Evolutionary conservation across 2,329 filamentous ascomycete species (phyloP).

Genomic region (Aspergillus cejpii): DNA sequence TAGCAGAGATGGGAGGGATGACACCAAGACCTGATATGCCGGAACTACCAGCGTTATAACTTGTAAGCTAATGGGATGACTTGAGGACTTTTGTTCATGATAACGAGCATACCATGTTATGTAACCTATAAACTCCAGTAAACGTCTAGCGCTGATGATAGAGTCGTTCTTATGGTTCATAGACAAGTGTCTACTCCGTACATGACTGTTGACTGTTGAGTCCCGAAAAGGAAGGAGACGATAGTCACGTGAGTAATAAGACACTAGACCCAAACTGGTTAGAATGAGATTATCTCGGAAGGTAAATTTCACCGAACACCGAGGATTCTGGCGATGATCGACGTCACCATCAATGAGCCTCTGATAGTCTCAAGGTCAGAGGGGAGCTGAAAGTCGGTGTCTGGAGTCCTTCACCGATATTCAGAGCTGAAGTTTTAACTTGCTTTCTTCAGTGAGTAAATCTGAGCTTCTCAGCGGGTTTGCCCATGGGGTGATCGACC

Average conservation of each 20-base stretch:
- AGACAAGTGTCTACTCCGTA: too few relatives aligned
- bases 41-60: conserved; percentile 14
- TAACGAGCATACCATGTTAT: too few relatives aligned
- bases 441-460: background rate
- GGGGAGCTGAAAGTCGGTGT: background rate
- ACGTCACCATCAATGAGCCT: background rate
- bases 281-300: conserved; percentile 4
- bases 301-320: conserved; percentile 5
- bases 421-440: background rate
- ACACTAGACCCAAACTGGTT: conserved; percentile 1
- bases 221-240: conserved; percentile 1
- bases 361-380: background rate
- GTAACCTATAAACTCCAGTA: too few relatives aligned
- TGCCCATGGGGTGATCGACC: conserved; percentile 4
- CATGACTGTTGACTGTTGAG: too few relatives aligned
- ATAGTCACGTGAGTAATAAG: background rate
- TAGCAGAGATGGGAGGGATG: conserved; percentile 10
- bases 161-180: too few relatives aligned
- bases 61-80: background rate
- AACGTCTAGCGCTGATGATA: too few relatives aligned
- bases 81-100: too few relatives aligned
- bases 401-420: too few relatives aligned
- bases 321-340: conserved; percentile 1
- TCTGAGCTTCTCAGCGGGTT: background rate
- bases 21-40: conserved; percentile 13